Evolutionary conservation across 345 rosid species (phyloP).

Genomic region (Litchi chinensis): DNA sequence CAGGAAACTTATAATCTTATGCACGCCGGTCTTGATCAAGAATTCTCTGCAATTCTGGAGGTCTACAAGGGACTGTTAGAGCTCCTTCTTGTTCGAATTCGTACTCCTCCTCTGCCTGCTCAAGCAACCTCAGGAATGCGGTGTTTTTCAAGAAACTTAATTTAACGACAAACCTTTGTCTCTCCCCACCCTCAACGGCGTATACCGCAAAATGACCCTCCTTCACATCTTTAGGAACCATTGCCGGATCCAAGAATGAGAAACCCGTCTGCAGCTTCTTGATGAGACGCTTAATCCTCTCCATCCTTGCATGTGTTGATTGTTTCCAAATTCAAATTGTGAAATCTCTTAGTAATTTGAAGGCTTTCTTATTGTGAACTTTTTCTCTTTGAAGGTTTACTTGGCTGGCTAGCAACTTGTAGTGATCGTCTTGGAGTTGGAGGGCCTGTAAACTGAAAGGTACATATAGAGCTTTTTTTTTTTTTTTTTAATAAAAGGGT

Average conservation of each 20-base stretch:
- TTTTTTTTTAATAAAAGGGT: too few relatives aligned
- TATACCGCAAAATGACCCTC: slow-evolving; percentile 49
- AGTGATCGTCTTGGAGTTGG: too few relatives aligned
- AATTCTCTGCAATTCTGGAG: slow-evolving; percentile 44
- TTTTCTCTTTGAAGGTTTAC: too few relatives aligned
- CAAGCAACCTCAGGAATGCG: slow-evolving; percentile 45
- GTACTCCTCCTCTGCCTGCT: slow-evolving; percentile 53
- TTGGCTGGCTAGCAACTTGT: too few relatives aligned
- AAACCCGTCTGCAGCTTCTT: background rate
- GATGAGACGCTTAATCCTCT: background rate
- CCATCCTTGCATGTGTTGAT: background rate
- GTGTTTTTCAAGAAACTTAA: slow-evolving; percentile 40
- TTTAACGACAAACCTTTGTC: slow-evolving; percentile 52
- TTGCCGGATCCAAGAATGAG: slow-evolving; percentile 14
- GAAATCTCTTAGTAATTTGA: too few relatives aligned
- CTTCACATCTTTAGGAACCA: slow-evolving; percentile 42
- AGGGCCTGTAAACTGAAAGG: too few relatives aligned
- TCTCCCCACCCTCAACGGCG: slow-evolving; percentile 39
- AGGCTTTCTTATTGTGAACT: too few relatives aligned
- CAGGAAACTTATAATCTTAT: background rate
- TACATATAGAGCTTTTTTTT: too few relatives aligned
- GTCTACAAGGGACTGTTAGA: slow-evolving; percentile 52
- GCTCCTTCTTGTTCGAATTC: slow-evolving; percentile 44
- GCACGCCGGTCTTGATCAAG: background rate
- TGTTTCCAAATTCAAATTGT: too few relatives aligned